Conservation (phyloP, 2,329 filamentous ascomycete species). For the Zymoseptoria ardabiliae region DNA sequence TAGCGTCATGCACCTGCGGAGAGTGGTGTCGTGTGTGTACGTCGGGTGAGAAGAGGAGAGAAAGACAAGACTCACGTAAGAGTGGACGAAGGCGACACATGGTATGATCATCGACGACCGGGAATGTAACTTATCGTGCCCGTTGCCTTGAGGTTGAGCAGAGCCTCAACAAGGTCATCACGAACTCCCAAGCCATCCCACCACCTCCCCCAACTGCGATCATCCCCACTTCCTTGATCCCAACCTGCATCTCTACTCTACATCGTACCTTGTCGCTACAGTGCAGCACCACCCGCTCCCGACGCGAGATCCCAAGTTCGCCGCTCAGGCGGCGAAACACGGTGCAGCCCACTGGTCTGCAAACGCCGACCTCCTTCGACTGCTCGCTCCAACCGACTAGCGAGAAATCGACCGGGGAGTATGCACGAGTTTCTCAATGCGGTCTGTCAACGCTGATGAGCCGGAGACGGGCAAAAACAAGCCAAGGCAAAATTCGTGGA, state of each 20-base stretch:
- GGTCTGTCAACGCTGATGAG: not conserved
- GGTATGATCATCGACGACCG: not conserved
- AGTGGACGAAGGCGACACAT: not conserved
- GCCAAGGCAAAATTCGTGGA: not conserved
- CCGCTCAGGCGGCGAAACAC: not conserved
- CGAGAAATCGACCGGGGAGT: not conserved
- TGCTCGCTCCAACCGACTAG: not conserved
- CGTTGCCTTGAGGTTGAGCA: no score
- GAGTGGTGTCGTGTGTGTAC: not conserved
- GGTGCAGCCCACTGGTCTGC: not conserved
- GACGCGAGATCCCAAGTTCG: not conserved
- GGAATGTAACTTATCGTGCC: not conserved
- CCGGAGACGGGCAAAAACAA: not conserved
- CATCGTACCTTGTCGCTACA: not conserved
- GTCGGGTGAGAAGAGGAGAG: not conserved
- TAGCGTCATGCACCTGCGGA: not conserved
- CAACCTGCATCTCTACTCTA: no score
- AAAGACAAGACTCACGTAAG: not conserved
- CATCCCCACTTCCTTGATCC: not conserved
- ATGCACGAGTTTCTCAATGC: not conserved
- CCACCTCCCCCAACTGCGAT: not conserved
- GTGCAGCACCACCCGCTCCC: not conserved
- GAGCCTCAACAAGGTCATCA: not conserved
- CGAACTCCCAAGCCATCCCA: not conserved
- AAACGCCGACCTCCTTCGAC: not conserved